Base-by-base conservation (phyloP, 495 filamentous ascomycete species). In the Penicillium ucsense region DNA sequence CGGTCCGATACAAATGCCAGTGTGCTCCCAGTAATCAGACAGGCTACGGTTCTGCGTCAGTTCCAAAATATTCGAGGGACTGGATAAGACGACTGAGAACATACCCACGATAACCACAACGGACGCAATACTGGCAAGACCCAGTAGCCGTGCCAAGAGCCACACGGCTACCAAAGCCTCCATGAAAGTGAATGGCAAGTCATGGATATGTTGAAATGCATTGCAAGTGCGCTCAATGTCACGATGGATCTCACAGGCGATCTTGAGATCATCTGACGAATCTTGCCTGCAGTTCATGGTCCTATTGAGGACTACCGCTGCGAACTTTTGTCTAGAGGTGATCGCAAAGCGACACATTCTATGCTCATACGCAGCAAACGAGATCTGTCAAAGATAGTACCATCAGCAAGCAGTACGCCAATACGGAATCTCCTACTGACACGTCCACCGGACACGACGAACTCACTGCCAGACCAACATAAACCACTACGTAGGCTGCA, bases 401-500 rank as follows among this genome's bases (percentile, higher is more conserved):
- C 8, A 7, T 35, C 3, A 42, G 8, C 41, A 4, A n/a, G 10
- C 2, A 10, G 28, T 12, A 9, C 10, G n/a, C 4, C 9, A n/a
- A 12, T 12, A 20, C 2, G 33, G 5, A 3, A 33, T 5, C 9
- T 11, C 5, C 3, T 3, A 29, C 3, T 3, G 27, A 12, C 20
- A 43, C 10, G 33, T 8, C 8, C 34, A 53, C 2, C 20, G 2
- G 20, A 20, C 20, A 20, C 2, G 2, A 20, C 20, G 20, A 20
- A 20, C 61, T 29, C 54, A 63, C 65, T 6, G 79, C 80, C 35
- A 83, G 74, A 0, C 79, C 77, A 31, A 73, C 47, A 43, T 82
- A 83, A 4, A 83, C 74, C 3, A 80, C 48, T 4, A 66, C 61
- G 49, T 73, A 77, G 2, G 80, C 81, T 8, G 72, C 78, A 43